phyloP scores from a whole-genome alignment of 2,329 filamentous ascomycete species.

The Phyllosticta citribraziliensis region DNA sequence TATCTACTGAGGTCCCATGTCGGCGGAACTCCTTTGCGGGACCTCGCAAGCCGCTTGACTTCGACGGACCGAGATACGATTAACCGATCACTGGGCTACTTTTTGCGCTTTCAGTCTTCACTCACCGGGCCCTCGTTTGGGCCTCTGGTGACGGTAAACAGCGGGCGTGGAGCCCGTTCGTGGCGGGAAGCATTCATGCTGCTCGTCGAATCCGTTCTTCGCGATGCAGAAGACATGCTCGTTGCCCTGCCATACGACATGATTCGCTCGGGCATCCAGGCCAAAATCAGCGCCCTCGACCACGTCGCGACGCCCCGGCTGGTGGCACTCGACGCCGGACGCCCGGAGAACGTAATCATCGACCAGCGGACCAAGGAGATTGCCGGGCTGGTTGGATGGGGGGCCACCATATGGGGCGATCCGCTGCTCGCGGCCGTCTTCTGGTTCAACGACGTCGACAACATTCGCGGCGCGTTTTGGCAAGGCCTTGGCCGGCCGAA shows the following conservation, averaged over 20 bases:
- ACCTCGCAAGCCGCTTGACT: slow-evolving; percentile 24
- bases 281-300: slow-evolving; percentile 34
- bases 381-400: slow-evolving; percentile 43
- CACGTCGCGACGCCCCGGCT: slow-evolving; percentile 42
- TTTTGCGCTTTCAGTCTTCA: slow-evolving; percentile 34
- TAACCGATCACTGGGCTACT: slow-evolving; percentile 30
- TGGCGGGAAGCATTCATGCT: slow-evolving; percentile 45
- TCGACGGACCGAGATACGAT: slow-evolving; percentile 25
- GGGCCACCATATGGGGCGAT: slow-evolving; percentile 48
- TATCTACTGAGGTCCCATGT: slow-evolving; percentile 26
- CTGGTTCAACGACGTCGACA: slow-evolving; percentile 14
- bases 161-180: slow-evolving; percentile 35
- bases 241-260: slow-evolving; percentile 47
- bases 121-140: slow-evolving; percentile 43
- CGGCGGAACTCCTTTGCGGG: slow-evolving; percentile 24
- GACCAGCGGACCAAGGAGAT: slow-evolving; percentile 39
- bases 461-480: slow-evolving; percentile 24
- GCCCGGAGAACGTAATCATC: slow-evolving; percentile 42
- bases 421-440: slow-evolving; percentile 42
- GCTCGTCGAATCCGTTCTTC: slow-evolving; percentile 44
- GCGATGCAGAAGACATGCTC: slow-evolving; percentile 50
- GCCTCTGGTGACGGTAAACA: slow-evolving; percentile 36
- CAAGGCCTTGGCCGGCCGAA: slow-evolving; percentile 33
- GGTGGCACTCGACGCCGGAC: slow-evolving; percentile 41
- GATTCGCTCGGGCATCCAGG: slow-evolving; percentile 39